Percentiles rank a stretch among this genome's conserved stretches.
phyloP scores from a whole-genome alignment of 768 basidiomycete genomes.

The Auriculariales sp. region DNA sequence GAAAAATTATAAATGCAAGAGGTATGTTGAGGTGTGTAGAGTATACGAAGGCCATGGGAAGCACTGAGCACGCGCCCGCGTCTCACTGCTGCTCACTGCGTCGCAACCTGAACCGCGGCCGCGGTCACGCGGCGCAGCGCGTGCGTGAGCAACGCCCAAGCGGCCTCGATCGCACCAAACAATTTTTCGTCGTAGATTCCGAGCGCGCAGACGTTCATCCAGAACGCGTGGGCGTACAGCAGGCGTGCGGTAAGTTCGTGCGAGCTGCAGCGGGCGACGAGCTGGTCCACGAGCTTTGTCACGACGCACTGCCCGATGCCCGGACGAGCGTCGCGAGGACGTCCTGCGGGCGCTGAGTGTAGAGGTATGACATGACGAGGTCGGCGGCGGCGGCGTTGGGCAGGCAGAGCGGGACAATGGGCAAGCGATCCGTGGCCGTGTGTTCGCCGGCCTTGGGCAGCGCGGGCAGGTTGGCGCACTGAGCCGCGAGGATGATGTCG shows the following conservation, averaged over 20 bases:
- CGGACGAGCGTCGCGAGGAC: slow-evolving; percentile 37
- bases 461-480: slow-evolving; percentile 52
- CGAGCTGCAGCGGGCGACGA: too few species aligned
- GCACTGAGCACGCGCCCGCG: too few species aligned
- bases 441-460: slow-evolving; percentile 24
- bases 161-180: slow-evolving; percentile 52
- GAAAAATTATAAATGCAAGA: too few species aligned
- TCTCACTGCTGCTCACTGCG: too few species aligned
- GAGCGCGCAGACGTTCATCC: slow-evolving; percentile 58
- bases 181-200: slow-evolving; percentile 50
- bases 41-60: too few species aligned
- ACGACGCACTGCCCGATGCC: too few species aligned
- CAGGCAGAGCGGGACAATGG: slow-evolving; percentile 47
- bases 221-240: slow-evolving; percentile 47
- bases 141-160: slow-evolving; percentile 50
- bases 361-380: slow-evolving; percentile 46
- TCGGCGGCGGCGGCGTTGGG: slow-evolving; percentile 50
- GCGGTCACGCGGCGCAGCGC: slow-evolving; percentile 37
- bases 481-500: slow-evolving; percentile 49
- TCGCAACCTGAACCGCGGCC: too few species aligned
- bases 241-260: too few species aligned
- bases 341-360: slow-evolving; percentile 36
- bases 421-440: slow-evolving; percentile 28
- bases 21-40: too few species aligned
- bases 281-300: too few species aligned